Evolutionary conservation across 768 basidiomycete genomes (phyloP).

Genomic region (Trametes cubensis): DNA sequence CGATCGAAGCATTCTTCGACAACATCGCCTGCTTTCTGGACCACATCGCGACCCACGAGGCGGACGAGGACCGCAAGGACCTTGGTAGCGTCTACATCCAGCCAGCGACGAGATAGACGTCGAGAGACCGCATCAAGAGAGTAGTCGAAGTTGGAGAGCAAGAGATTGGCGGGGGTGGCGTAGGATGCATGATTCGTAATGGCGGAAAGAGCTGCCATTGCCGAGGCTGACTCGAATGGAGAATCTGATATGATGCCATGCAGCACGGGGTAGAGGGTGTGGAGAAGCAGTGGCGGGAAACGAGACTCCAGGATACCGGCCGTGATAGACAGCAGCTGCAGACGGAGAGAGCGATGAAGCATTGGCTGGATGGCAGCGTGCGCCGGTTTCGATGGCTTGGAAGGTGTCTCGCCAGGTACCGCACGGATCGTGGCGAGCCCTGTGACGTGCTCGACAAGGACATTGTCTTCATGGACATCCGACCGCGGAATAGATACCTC

Average conservation of each 20-base stretch:
- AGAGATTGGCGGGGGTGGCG: constrained; percentile 84
- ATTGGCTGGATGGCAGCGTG: constrained; percentile 49
- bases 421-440: constrained; percentile 68
- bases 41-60: constrained; percentile 83
- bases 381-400: constrained; percentile 24
- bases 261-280: constrained; percentile 83
- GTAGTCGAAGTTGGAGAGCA: constrained; percentile 96
- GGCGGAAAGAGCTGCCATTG: constrained; percentile 67
- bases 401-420: not conserved
- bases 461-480: constrained; percentile 39
- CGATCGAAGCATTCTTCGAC: constrained; percentile 98
- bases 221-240: constrained; percentile 73
- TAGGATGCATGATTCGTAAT: constrained; percentile 79
- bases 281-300: constrained; percentile 74
- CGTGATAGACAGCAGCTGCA: constrained; percentile 74
- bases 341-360: constrained; percentile 70
- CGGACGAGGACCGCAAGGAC: constrained; percentile 85
- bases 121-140: constrained; percentile 89
- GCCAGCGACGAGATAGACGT: constrained; percentile 74
- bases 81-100: constrained; percentile 87
- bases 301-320: constrained; percentile 72
- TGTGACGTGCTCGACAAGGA: constrained; percentile 61
- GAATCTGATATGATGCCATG: constrained; percentile 79
- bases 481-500: constrained; percentile 27
- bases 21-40: constrained; percentile 88